phyloP scores from a whole-genome alignment of 768 basidiomycete species.

The Sarcomyxa edulis region DNA sequence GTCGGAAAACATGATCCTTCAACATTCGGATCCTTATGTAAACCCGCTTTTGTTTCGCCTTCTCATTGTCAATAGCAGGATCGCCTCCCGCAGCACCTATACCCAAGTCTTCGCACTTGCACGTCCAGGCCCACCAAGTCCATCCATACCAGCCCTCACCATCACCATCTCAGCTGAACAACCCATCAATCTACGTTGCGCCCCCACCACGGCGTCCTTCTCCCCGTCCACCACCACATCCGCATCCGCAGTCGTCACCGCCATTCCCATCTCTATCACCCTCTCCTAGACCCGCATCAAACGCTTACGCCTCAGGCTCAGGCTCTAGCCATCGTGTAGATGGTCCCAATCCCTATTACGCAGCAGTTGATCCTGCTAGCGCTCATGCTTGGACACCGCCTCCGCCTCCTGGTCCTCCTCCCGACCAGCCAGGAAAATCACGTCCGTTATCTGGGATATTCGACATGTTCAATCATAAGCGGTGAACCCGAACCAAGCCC shows the following conservation, averaged over 20 bases:
- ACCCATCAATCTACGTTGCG: conserved; percentile 2
- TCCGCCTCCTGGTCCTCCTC: no score
- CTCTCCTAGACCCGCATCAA: no score
- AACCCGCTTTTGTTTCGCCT: background rate
- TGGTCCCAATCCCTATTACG: no score
- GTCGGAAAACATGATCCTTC: conserved; percentile 23
- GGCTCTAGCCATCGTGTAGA: no score
- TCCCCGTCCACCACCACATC: conserved; percentile 4
- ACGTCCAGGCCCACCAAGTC: conserved; percentile 24
- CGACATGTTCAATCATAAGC: no score
- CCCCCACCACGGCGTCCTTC: conserved; percentile 6
- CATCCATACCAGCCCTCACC: conserved; percentile 33
- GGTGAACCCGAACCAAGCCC: no score
- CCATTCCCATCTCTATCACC: background rate
- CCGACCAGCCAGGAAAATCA: no score
- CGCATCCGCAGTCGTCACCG: conserved; percentile 4
- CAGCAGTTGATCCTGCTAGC: no score
- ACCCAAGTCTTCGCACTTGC: conserved; percentile 17
- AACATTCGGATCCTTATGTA: conserved; percentile 6
- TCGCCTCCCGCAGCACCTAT: conserved; percentile 10
- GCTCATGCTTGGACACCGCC: no score
- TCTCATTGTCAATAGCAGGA: conserved; percentile 3
- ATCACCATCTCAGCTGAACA: conserved; percentile 35
- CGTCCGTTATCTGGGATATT: no score
- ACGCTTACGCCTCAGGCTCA: no score